Evolutionary conservation across 169 alveolate species (phyloP).

Genomic region (Theileria orientalis): DNA sequence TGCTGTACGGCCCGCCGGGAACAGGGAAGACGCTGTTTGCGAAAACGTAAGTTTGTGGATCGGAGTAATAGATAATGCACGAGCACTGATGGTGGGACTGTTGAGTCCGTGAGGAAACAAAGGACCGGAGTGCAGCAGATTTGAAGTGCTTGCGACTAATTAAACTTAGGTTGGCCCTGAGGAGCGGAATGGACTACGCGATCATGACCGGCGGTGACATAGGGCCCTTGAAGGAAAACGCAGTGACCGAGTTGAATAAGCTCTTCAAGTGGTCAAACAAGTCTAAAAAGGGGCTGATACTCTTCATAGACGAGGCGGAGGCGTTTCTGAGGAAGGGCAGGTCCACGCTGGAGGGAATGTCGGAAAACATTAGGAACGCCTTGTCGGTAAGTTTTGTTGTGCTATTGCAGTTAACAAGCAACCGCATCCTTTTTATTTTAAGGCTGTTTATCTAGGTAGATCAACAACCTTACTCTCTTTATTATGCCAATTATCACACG

Average conservation of each 20-base stretch:
- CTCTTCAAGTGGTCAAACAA: slow-evolving; percentile 93
- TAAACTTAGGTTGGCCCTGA: slow-evolving; percentile 81
- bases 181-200: slow-evolving; percentile 92
- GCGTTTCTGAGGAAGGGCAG: slow-evolving; percentile 92
- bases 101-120: no score
- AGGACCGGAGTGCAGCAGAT: slow-evolving; percentile 86
- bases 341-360: slow-evolving; percentile 74
- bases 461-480: background rate
- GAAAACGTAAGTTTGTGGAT: slow-evolving; percentile 99
- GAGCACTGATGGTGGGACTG: no score
- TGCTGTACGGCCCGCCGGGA: no score
- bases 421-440: no score
- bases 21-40: slow-evolving; percentile 97
- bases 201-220: slow-evolving; percentile 96
- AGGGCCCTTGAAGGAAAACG: slow-evolving; percentile 94
- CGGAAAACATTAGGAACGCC: slow-evolving; percentile 91
- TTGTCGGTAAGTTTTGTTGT: slow-evolving; percentile 63
- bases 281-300: slow-evolving; percentile 86
- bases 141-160: slow-evolving; percentile 98
- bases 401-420: no score
- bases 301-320: slow-evolving; percentile 98
- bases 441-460: no score
- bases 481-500: background rate
- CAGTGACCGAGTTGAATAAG: slow-evolving; percentile 92
- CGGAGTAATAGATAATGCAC: no score